A percentile compares a stretch with the other conserved stretches of the same genome.
Conservation (phyloP, 495 filamentous ascomycete species). For the Neurospora pannonica region DNA sequence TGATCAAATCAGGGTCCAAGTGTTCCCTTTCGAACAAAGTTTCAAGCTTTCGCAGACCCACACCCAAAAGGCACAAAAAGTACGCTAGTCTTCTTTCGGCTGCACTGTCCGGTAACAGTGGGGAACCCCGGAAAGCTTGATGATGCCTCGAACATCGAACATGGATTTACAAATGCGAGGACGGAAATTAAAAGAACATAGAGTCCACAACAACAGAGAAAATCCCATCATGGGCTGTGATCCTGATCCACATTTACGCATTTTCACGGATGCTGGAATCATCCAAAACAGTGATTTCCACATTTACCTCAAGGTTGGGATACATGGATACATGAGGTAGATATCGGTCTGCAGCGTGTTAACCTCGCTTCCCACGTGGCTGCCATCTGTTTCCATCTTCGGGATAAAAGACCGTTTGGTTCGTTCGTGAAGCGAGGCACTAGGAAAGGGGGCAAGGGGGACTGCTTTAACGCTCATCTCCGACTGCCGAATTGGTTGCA, state of each 20-base stretch:
- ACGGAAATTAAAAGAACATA: neutral
- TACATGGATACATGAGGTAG: neutral
- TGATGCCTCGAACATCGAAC: neutral
- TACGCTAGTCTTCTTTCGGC: neutral
- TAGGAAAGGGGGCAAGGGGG: neutral
- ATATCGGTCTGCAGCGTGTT: neutral
- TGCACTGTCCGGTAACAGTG: neutral
- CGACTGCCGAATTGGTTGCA: neutral
- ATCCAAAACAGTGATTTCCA: neutral
- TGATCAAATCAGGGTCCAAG: neutral
- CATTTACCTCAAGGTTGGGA: neutral
- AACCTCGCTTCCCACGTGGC: neutral
- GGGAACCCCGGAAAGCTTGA: neutral
- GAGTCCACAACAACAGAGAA: too few relatives aligned
- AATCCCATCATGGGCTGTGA: too few relatives aligned
- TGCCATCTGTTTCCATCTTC: neutral
- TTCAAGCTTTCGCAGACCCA: neutral
- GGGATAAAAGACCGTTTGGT: neutral
- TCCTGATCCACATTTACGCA: neutral
- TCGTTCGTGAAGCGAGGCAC: neutral
- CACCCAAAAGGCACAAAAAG: neutral
- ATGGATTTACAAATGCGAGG: neutral
- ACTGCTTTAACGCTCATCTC: neutral
- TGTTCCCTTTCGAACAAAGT: neutral
- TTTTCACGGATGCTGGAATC: neutral